Evolutionary conservation across 345 rosid species (phyloP).

Genomic region (Citrus cavaleriei): DNA sequence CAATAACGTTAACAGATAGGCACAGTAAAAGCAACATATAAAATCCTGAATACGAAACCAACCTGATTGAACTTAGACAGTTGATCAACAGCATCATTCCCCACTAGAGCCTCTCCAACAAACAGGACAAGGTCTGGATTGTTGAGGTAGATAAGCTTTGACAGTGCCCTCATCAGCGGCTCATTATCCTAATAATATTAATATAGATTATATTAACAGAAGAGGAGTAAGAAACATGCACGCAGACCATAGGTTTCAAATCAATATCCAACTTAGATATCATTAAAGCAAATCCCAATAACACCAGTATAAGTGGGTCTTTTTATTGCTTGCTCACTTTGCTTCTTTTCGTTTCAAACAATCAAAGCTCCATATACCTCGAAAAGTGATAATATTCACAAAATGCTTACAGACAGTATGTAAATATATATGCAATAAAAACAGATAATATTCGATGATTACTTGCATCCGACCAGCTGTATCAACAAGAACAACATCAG

Average conservation of each 20-base stretch:
- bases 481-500: conserved; percentile 98
- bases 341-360: neutral
- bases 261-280: neutral
- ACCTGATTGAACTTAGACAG: conserved; percentile 96
- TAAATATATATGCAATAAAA: neutral
- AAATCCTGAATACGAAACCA: neutral
- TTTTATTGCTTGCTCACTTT: neutral
- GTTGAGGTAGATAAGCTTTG: conserved; percentile 84
- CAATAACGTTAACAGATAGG: neutral
- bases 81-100: conserved; percentile 97
- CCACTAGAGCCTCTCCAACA: conserved; percentile 99
- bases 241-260: neutral
- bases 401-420: neutral
- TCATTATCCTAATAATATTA: conserved; percentile 69
- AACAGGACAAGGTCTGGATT: conserved; percentile 89
- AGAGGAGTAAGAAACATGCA: neutral
- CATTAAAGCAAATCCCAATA: neutral
- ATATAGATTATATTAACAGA: neutral
- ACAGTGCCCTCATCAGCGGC: conserved; percentile 96
- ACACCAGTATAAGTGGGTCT: neutral
- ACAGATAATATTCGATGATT: neutral
- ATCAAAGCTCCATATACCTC: neutral
- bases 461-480: conserved; percentile 99
- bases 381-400: neutral
- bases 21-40: neutral